Evolutionary conservation across 208 protist genomes (phyloP), one percentile per base, ranked within the genome.

Genomic region (Wallacemonas collosoma): DNA sequence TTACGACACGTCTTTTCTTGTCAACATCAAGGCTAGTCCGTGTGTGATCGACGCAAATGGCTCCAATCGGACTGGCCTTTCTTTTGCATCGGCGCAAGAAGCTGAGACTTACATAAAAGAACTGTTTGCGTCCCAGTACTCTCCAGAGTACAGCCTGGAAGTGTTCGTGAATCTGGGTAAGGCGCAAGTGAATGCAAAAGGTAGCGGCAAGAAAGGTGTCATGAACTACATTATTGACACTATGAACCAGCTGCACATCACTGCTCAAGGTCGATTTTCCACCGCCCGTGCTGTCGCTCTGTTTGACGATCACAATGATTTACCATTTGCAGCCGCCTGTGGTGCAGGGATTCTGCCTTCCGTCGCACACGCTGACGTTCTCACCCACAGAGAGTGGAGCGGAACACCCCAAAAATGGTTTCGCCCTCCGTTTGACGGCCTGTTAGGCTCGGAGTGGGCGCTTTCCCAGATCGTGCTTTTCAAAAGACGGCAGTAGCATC

Each of bases 241-340:
- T 1, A 50, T 45, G 2, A 60, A 40, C 11, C n/a, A 68, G 39
- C 47, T 44, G 6, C 43, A 62, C 36, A 39, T 1, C 2, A 4
- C 14, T n/a, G 41, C 38, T 11, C 2, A 14, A 43, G 44, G 2
- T 3, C 15, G 2, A 1, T 85, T 75, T 55, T 73, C 35, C 9
- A n/a, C 67, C 2, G 60, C 58, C 15, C 41, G 71, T n/a, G 67
- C 73, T 3, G 68, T 82, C 9, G 71, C 73, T 1, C 47, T 86
- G 26, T 89, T 84, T 53, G 77, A 86, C 44, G 77, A 81, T 39
- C 72, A 75, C 50, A 85, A 88, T 26, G 72, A 79, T 48, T 54
- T 86, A 11, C 70, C 72, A 8, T 79, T 88, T 57, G 80, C 76
- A 1, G 71, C 68, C 55, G 41, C 68, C 11, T 88, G 83, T 62